Evolutionary conservation across 2,329 filamentous ascomycete genomes (phyloP).

Genomic region (Kalaharituber pfeilii): DNA sequence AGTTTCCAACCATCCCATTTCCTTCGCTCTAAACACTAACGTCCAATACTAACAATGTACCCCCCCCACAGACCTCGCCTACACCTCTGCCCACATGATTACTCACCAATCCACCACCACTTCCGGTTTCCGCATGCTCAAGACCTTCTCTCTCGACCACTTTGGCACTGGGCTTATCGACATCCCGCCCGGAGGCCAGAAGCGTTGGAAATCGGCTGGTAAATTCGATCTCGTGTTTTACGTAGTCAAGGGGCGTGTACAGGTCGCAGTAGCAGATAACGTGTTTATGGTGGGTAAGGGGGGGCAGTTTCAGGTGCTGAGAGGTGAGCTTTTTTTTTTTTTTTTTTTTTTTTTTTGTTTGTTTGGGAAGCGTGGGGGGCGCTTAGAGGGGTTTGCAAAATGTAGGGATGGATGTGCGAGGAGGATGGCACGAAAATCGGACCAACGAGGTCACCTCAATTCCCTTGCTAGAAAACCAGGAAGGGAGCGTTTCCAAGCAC

Average conservation of each 20-base stretch:
- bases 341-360: slow-evolving; percentile 2
- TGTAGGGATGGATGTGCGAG: no score
- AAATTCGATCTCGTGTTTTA: slow-evolving; percentile 98
- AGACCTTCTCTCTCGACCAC: slow-evolving; percentile 67
- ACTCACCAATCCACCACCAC: slow-evolving; percentile 43
- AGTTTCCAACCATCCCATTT: no score
- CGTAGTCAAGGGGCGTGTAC: slow-evolving; percentile 64
- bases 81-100: slow-evolving; percentile 39
- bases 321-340: slow-evolving; percentile 45
- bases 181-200: slow-evolving; percentile 63
- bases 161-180: slow-evolving; percentile 85
- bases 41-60: no score
- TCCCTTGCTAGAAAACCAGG: no score
- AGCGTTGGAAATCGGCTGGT: slow-evolving; percentile 77
- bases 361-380: neutral
- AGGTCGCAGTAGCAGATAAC: slow-evolving; percentile 58
- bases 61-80: slow-evolving; percentile 49
- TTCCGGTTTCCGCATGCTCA: slow-evolving; percentile 74
- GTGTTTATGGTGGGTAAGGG: slow-evolving; percentile 71
- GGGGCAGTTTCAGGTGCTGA: slow-evolving; percentile 83
- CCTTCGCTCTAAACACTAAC: no score
- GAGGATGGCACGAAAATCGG: no score
- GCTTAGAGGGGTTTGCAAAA: neutral
- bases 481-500: neutral
- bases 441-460: no score